These are phyloP conservation scores for Selaginella moellendorffii DNA, from an alignment of 75 land plant species.

Conservation along the genomic window DNA sequence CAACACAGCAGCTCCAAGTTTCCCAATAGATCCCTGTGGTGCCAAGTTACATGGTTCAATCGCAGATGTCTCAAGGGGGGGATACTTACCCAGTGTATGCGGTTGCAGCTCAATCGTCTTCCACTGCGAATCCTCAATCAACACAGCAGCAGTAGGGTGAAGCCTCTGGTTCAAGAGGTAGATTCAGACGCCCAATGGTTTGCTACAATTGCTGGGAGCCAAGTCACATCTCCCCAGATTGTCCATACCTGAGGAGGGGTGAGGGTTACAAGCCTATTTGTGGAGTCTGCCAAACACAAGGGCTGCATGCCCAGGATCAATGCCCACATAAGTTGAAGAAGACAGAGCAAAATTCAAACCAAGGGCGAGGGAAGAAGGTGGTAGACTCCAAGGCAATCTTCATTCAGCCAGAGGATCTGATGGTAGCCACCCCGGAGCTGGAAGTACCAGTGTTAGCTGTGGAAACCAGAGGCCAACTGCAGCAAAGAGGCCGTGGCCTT, in stretches of 20 bases:
- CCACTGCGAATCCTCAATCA: not conserved
- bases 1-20: no score
- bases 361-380: not conserved
- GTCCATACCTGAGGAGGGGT: not conserved
- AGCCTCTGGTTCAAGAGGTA: not conserved
- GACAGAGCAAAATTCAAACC: not conserved
- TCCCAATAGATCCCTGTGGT: not conserved
- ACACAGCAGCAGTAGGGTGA: not conserved
- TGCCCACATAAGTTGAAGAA: not conserved
- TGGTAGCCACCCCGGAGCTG: no score
- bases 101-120: not conserved
- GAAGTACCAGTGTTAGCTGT: not conserved
- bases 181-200: not conserved
- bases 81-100: not conserved
- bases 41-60: not conserved
- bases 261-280: not conserved
- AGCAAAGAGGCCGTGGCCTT: not conserved
- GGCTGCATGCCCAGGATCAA: not conserved
- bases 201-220: not conserved
- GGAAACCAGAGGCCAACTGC: not conserved
- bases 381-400: constrained; percentile 5
- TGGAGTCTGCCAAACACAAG: constrained; percentile 6
- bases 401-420: not conserved
- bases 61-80: not conserved
- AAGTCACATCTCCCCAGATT: not conserved